These are phyloP conservation scores for Yamadazyma dendronema DNA, from an alignment of 1,139 yeast genomes.

Conservation along the genomic window DNA sequence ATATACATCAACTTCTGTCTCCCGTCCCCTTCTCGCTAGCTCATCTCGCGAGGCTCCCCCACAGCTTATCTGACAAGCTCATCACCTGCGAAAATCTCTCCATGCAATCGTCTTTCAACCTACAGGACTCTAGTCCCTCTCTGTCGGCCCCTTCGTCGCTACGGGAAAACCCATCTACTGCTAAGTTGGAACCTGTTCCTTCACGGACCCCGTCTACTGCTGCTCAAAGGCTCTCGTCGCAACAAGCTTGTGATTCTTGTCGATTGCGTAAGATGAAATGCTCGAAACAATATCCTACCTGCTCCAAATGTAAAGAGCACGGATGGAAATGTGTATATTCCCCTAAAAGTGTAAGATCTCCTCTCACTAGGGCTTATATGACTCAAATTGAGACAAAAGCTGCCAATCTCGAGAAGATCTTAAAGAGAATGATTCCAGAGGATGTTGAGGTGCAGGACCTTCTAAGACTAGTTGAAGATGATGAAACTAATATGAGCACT, in stretches of 20 bases:
- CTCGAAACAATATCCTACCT: slow-evolving; percentile 26
- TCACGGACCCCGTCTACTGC: neutral
- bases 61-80: no score
- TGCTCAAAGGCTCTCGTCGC: neutral
- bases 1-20: no score
- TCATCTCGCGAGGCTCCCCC: neutral
- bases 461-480: slow-evolving; percentile 15
- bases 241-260: slow-evolving; percentile 28
- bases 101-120: neutral
- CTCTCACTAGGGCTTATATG: slow-evolving; percentile 27
- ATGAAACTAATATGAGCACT: slow-evolving; percentile 9
- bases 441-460: slow-evolving; percentile 21
- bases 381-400: slow-evolving; percentile 24
- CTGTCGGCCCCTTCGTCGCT: no score
- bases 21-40: no score
- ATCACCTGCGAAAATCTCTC: no score
- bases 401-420: slow-evolving; percentile 16
- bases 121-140: neutral
- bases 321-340: slow-evolving; percentile 28
- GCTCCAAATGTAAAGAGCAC: slow-evolving; percentile 27
- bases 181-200: neutral
- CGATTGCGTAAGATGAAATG: slow-evolving; percentile 28
- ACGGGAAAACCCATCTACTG: neutral
- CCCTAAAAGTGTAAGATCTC: slow-evolving; percentile 25
- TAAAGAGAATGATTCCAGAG: slow-evolving; percentile 18